These are phyloP conservation scores for Batrachochytrium dendrobatidis DNA, from an alignment of 371 early-diverging fungal genomes.

Conservation along the genomic window DNA sequence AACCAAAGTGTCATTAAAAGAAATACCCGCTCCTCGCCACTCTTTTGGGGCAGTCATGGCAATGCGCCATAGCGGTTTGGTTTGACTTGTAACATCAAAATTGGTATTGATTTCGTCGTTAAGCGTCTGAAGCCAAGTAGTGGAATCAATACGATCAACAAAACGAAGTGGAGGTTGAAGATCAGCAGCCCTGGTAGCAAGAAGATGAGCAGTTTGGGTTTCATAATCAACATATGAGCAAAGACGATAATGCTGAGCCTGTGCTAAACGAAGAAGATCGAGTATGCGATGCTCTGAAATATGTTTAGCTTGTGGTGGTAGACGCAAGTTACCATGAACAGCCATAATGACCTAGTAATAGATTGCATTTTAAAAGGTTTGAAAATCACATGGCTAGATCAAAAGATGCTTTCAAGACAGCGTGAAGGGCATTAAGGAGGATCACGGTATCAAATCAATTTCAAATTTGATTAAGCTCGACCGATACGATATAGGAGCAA, in stretches of 20 bases:
- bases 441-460: too few relatives aligned
- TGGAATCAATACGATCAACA: slow-evolving; percentile 11
- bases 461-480: too few relatives aligned
- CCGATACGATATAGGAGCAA: too few relatives aligned
- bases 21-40: slow-evolving; percentile 7
- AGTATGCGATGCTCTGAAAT: slow-evolving; percentile 16
- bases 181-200: slow-evolving; percentile 31
- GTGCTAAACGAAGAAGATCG: slow-evolving; percentile 25
- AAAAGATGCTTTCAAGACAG: too few relatives aligned
- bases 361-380: not conserved
- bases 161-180: slow-evolving; percentile 18
- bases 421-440: too few relatives aligned
- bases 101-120: slow-evolving; percentile 33
- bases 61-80: slow-evolving; percentile 6
- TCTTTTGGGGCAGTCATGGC: slow-evolving; percentile 17
- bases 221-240: slow-evolving; percentile 23
- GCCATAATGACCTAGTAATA: slow-evolving; percentile 34
- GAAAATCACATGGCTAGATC: too few relatives aligned
- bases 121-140: slow-evolving; percentile 15
- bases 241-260: slow-evolving; percentile 23
- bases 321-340: slow-evolving; percentile 14
- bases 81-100: slow-evolving; percentile 22
- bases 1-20: slow-evolving; percentile 1
- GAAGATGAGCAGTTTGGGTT: slow-evolving; percentile 17
- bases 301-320: slow-evolving; percentile 16